Conservation (phyloP, 2,329 filamentous ascomycete species). For the Malbranchea cinnamomea region DNA sequence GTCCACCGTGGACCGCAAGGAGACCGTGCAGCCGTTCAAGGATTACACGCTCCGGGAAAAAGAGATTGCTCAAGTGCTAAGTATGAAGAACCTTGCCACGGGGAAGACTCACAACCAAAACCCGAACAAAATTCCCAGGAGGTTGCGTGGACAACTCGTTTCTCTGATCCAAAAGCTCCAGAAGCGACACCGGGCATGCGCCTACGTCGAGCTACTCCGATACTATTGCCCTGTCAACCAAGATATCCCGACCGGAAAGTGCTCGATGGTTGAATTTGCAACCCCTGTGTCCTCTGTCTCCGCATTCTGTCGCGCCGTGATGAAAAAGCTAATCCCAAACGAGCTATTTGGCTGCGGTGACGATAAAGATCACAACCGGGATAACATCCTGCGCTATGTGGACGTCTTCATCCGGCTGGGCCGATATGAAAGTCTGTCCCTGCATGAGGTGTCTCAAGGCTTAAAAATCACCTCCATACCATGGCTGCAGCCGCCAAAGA, state of each 20-base stretch:
- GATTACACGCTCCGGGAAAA: constrained; percentile 77
- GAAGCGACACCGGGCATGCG: constrained; percentile 54
- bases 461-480: constrained; percentile 54
- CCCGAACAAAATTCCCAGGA: constrained; percentile 21
- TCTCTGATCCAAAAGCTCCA: constrained; percentile 54
- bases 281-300: constrained; percentile 57
- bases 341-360: constrained; percentile 55
- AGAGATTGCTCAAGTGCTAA: constrained; percentile 47
- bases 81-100: constrained; percentile 6
- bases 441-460: constrained; percentile 64
- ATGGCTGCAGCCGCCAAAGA: constrained; percentile 53
- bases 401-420: constrained; percentile 63
- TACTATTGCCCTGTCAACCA: constrained; percentile 56
- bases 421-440: constrained; percentile 63
- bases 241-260: constrained; percentile 11
- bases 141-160: constrained; percentile 47
- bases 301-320: constrained; percentile 67
- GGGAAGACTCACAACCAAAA: not conserved
- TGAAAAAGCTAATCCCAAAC: constrained; percentile 57
- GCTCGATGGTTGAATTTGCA: constrained; percentile 52
- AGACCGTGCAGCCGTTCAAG: constrained; percentile 60
- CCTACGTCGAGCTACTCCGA: constrained; percentile 62
- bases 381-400: constrained; percentile 49
- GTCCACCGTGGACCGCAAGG: constrained; percentile 45
- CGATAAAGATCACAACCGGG: constrained; percentile 44